A percentile compares a stretch with the other conserved stretches of the same genome.
Evolutionary conservation across 352 stramenopile genomes (phyloP).

Genomic region (Globisporangium yorkense): DNA sequence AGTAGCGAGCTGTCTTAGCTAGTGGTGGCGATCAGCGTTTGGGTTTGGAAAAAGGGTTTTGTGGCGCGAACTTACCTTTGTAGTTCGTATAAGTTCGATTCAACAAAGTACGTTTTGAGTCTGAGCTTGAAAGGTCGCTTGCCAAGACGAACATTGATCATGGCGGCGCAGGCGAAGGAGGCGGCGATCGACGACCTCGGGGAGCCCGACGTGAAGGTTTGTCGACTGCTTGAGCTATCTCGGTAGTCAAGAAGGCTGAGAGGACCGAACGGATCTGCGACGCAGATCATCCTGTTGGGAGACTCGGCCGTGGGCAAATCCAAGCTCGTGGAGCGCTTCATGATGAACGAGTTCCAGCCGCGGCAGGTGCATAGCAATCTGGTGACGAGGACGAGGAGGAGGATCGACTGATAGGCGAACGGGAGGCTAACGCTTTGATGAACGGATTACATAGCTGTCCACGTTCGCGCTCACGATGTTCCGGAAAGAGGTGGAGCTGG

Average conservation of each 20-base stretch:
- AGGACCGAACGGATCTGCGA: not conserved
- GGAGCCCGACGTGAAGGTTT: constrained; percentile 60
- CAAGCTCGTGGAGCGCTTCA: constrained; percentile 94
- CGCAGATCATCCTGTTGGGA: constrained; percentile 89
- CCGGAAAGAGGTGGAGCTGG: constrained; percentile 87
- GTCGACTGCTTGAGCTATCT: not conserved
- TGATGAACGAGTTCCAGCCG: constrained; percentile 95
- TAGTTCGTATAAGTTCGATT: not conserved
- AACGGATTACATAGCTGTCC: constrained; percentile 52
- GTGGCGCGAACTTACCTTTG: no score
- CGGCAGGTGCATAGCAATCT: constrained; percentile 38
- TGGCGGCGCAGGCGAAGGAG: constrained; percentile 12
- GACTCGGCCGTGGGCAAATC: constrained; percentile 95
- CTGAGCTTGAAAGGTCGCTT: not conserved
- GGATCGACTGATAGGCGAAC: not conserved
- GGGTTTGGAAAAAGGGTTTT: not conserved
- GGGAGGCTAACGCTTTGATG: not conserved
- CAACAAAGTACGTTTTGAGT: not conserved
- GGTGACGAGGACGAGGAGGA: no score
- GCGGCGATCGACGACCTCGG: constrained; percentile 38
- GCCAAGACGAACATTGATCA: not conserved
- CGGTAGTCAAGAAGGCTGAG: not conserved
- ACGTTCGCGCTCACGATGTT: constrained; percentile 95
- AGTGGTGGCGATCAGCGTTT: not conserved
- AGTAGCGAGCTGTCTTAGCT: not conserved